phyloP scores from a whole-genome alignment of 345 rosid genomes.

The Arabidopsis suecica region DNA sequence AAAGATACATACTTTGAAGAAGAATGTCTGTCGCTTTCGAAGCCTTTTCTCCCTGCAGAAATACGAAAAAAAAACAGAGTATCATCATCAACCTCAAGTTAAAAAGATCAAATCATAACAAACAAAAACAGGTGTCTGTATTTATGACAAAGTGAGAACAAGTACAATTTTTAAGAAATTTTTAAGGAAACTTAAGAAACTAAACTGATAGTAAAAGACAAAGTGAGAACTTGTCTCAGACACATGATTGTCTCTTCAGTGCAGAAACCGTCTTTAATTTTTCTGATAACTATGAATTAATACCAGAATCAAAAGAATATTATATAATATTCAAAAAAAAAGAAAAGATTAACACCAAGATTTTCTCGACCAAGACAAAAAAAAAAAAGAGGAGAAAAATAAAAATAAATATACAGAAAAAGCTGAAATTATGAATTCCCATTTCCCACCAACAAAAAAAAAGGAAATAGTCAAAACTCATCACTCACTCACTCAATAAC shows the following conservation, averaged over 20 bases:
- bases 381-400: background rate
- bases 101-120: background rate
- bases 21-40: constrained; percentile 77
- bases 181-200: constrained; percentile 15
- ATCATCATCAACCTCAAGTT: constrained; percentile 31
- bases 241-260: constrained; percentile 47
- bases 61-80: constrained; percentile 38
- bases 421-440: constrained; percentile 42
- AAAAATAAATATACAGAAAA: constrained; percentile 39
- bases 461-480: constrained; percentile 63
- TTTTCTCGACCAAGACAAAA: constrained; percentile 36
- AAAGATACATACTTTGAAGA: constrained; percentile 57
- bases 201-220: constrained; percentile 61
- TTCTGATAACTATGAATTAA: constrained; percentile 42
- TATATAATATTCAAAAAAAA: constrained; percentile 33
- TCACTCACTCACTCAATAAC: constrained; percentile 40
- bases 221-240: constrained; percentile 54
- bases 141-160: constrained; percentile 22
- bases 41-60: constrained; percentile 73
- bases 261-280: constrained; percentile 51
- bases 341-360: constrained; percentile 27
- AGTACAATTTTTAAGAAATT: constrained; percentile 39
- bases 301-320: constrained; percentile 43
- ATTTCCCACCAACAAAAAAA: constrained; percentile 42
- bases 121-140: background rate